These are phyloP conservation scores for Hypoxylon sp. DNA, from an alignment of 2,329 filamentous ascomycete species.

Conservation along the genomic window DNA sequence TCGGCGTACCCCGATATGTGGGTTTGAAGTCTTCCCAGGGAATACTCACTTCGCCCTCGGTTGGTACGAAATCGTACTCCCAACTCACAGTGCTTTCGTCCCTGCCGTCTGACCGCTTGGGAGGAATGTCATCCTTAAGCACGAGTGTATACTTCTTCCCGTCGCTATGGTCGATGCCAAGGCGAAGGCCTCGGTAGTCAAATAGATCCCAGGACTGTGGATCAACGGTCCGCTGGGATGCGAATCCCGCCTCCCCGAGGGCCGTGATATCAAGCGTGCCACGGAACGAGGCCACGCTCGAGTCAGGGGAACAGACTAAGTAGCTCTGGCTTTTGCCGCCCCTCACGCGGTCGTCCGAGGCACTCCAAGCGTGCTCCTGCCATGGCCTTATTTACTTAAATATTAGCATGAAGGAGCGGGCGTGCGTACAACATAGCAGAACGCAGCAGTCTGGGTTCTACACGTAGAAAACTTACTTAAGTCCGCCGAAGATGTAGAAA, in stretches of 20 bases:
- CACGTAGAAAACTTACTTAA: constrained; percentile 53
- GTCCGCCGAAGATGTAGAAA: constrained; percentile 59
- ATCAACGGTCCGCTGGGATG: constrained; percentile 79
- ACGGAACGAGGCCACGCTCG: constrained; percentile 70
- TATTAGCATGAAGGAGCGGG: constrained; percentile 10
- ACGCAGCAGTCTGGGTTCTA: neutral
- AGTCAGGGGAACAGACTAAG: constrained; percentile 55
- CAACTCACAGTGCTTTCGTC: constrained; percentile 81
- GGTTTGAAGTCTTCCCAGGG: constrained; percentile 76
- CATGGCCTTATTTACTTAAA: constrained; percentile 65
- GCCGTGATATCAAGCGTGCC: constrained; percentile 81
- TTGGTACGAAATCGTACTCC: constrained; percentile 76
- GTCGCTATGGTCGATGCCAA: constrained; percentile 69
- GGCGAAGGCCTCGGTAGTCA: constrained; percentile 71
- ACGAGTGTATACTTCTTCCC: constrained; percentile 80
- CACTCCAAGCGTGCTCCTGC: constrained; percentile 73
- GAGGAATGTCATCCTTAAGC: constrained; percentile 78
- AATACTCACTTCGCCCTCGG: constrained; percentile 57
- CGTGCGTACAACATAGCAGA: neutral
- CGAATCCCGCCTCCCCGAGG: constrained; percentile 86
- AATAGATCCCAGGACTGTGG: constrained; percentile 74
- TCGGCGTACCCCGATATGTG: constrained; percentile 80
- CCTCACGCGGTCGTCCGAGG: constrained; percentile 82
- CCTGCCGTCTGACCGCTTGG: constrained; percentile 72
- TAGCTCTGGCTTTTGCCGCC: constrained; percentile 76